Base-by-base conservation (phyloP, 106 monocot species). In the Ottelia alismoides region DNA sequence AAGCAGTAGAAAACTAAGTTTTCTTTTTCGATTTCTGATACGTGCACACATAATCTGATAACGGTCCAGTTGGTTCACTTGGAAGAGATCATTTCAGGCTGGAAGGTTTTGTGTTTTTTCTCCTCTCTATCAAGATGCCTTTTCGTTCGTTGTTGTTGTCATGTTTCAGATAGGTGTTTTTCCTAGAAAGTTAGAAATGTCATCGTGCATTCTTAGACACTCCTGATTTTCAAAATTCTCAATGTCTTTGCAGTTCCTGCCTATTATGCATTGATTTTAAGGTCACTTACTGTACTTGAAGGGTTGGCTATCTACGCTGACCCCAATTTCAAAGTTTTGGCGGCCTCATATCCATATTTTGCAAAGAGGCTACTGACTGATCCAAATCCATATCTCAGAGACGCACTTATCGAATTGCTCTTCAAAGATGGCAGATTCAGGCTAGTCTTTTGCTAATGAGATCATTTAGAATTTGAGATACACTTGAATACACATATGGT, bases 371-470 rank as follows among this genome's bases (percentile, higher is more conserved):
- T 98, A 62, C 77, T 98, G 20, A 98, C 98, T 52, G 98, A 98
- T 74, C 85, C 90, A 21, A 90, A 98, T 74, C 98, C 98, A 64
- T 98, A 98, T 67, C 98, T 98, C n/a, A 76, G 98, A 77, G 98
- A 98, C 73, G 85, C 98, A 51, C 82, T 98, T 22, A 76, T 98
- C 70, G 90, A 98, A 70, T 66, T 98, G 52, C 64, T 98, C 56
- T 98, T 98, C 77, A 98, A 98, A 72, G 90, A 98, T 74, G 90
- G 98, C 24, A 89, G 84, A 86, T 98, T 98, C 72, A 98, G 98
- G 98, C 50, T 73, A 60, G 70, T 79, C 22, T 27, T 20, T 19
- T 5, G n/a, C n/a, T n/a, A n/a, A n/a, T n/a, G n/a, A n/a, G n/a
- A n/a, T n/a, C n/a, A n/a, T n/a, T n/a, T n/a, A 16, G 6, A 16